Conservation (phyloP, 371 early-diverging fungal genomes). For the Modicella reniformis region DNA sequence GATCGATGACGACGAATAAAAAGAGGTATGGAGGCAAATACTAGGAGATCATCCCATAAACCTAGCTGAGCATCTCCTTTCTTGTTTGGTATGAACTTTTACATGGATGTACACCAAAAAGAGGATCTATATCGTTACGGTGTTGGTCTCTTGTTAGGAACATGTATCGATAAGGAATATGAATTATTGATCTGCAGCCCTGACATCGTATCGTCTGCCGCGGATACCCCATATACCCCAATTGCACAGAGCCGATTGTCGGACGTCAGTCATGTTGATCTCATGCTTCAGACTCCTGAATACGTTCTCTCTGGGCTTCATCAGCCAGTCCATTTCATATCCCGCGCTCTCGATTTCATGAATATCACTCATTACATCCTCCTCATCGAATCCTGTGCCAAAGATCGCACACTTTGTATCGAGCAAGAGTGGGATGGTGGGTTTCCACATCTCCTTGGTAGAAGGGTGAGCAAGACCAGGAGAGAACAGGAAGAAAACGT, state of each 20-base stretch:
- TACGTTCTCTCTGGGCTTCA: constrained; percentile 75
- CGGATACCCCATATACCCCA: constrained; percentile 87
- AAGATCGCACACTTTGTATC: constrained; percentile 87
- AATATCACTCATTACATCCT: constrained; percentile 74
- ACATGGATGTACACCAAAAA: background rate
- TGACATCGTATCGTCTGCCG: constrained; percentile 86
- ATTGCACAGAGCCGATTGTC: constrained; percentile 80
- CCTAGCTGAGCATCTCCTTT: too few species aligned
- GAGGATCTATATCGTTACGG: background rate
- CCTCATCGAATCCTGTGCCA: constrained; percentile 80
- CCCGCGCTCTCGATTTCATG: constrained; percentile 52
- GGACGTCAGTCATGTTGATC: constrained; percentile 77
- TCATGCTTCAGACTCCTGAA: constrained; percentile 82
- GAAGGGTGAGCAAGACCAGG: constrained; percentile 79
- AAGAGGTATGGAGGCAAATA: too few species aligned
- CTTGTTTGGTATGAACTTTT: too few species aligned
- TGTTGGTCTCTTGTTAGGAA: background rate
- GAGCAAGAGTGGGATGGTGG: constrained; percentile 73
- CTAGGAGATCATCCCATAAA: too few species aligned
- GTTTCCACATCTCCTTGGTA: constrained; percentile 76
- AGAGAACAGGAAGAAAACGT: constrained; percentile 84
- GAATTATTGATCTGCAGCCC: constrained; percentile 28
- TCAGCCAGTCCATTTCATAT: constrained; percentile 79
- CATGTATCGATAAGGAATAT: background rate
- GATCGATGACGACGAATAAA: background rate